phyloP scores from a whole-genome alignment of 148 eudicot species.

The Polygonum maritimum region DNA sequence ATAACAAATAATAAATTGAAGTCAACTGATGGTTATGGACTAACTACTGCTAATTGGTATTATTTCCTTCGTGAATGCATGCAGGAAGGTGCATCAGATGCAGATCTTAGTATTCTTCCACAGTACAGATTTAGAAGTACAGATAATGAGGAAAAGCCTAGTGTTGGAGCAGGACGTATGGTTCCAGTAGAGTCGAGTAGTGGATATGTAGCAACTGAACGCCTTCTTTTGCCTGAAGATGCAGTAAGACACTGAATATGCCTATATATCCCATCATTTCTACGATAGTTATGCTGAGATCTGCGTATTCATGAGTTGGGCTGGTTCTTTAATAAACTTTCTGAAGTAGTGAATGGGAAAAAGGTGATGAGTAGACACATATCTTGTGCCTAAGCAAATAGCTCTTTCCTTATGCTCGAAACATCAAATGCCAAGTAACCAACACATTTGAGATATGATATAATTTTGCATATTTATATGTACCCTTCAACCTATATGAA shows the following conservation, averaged over 20 bases:
- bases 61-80: conserved; percentile 3
- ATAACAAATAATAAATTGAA: neutral
- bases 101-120: conserved; percentile 70
- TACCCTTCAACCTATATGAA: neutral
- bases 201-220: conserved; percentile 61
- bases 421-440: neutral
- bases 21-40: neutral
- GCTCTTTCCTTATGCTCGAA: neutral
- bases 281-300: neutral
- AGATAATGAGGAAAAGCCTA: conserved; percentile 36
- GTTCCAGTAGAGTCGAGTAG: conserved; percentile 59
- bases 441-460: neutral
- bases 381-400: neutral
- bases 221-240: conserved; percentile 76
- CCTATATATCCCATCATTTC: neutral
- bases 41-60: neutral
- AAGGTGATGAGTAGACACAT: neutral
- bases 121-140: conserved; percentile 56
- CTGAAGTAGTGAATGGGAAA: neutral
- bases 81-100: conserved; percentile 98
- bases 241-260: conserved; percentile 48
- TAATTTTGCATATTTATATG: neutral
- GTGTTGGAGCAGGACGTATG: conserved; percentile 76
- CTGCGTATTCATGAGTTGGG: neutral
- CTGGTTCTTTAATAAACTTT: neutral